Evolutionary conservation across 2,329 filamentous ascomycete genomes (phyloP).

Genomic region (Talaromyces sp.): DNA sequence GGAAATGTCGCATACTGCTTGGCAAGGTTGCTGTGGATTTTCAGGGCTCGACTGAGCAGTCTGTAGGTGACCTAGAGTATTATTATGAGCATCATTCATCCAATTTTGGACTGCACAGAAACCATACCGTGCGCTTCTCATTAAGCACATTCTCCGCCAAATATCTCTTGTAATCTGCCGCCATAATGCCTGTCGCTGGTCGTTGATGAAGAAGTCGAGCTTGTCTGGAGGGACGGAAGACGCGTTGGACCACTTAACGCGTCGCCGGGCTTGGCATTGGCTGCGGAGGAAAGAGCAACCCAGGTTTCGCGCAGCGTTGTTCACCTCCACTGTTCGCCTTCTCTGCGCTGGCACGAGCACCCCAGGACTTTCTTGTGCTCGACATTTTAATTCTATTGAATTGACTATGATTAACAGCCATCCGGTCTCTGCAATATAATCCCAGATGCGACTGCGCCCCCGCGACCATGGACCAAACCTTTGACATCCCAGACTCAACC

Average conservation of each 20-base stretch:
- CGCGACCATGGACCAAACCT: constrained; percentile 28
- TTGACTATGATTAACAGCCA: not conserved
- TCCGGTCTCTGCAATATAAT: not conserved
- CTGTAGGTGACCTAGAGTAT: constrained; percentile 69
- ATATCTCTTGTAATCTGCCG: constrained; percentile 60
- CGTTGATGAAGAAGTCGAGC: not conserved
- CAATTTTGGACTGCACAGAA: not conserved
- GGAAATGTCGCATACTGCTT: constrained; percentile 63
- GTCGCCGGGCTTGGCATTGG: constrained; percentile 33
- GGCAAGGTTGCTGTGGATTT: constrained; percentile 78
- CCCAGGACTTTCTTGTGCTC: not conserved
- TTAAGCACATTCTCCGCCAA: constrained; percentile 71
- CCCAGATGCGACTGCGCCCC: not conserved
- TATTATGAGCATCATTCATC: not conserved
- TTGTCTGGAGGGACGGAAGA: constrained; percentile 12
- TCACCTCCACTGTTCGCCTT: constrained; percentile 4
- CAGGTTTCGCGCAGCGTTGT: not conserved
- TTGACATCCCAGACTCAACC: constrained; percentile 40
- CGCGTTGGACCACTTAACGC: constrained; percentile 39
- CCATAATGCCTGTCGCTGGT: constrained; percentile 26
- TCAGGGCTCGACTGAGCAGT: constrained; percentile 72
- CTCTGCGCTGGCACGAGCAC: not conserved
- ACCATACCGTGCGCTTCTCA: constrained; percentile 65
- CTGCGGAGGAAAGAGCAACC: constrained; percentile 6
- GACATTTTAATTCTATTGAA: not conserved